Evolutionary conservation across 2,329 filamentous ascomycete species (phyloP).

Genomic region (Graphilbum ipis-grandicollis): DNA sequence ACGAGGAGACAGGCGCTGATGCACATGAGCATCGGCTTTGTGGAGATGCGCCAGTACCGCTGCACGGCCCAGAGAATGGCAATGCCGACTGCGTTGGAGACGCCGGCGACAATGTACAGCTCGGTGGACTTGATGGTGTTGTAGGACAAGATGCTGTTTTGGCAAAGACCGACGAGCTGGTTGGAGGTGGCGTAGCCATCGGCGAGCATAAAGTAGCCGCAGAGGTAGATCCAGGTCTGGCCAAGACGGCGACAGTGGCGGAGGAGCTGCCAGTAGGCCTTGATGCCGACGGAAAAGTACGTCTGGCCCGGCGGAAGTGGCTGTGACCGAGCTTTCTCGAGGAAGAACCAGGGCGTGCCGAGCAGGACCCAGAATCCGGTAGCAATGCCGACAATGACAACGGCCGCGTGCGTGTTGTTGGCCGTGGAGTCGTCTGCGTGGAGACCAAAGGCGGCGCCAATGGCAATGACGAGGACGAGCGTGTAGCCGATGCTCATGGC

Average conservation of each 20-base stretch:
- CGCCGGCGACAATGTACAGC: conserved; percentile 1
- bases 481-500: conserved; percentile 2
- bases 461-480: conserved; percentile 1
- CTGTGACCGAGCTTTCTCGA: neutral
- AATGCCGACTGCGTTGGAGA: conserved; percentile 1
- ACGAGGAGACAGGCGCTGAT: conserved; percentile 1
- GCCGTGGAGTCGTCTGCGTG: conserved; percentile 1
- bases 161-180: conserved; percentile 1
- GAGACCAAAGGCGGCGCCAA: conserved; percentile 1
- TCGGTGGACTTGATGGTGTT: conserved; percentile 1
- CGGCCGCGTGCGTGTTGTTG: conserved; percentile 1
- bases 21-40: conserved; percentile 1
- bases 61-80: conserved; percentile 1
- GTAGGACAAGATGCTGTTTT: conserved; percentile 1
- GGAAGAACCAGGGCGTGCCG: conserved; percentile 1
- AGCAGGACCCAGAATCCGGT: conserved; percentile 2
- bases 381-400: conserved; percentile 1
- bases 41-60: conserved; percentile 1
- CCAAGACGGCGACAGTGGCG: neutral
- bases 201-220: conserved; percentile 1
- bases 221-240: conserved; percentile 1
- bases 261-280: conserved; percentile 1
- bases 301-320: neutral
- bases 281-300: neutral
- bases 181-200: conserved; percentile 1